Evolutionary conservation across 2,329 filamentous ascomycete species (phyloP), one percentile per base, ranked within the genome.

Genomic region (Lasiodiplodia gonubiensis): DNA sequence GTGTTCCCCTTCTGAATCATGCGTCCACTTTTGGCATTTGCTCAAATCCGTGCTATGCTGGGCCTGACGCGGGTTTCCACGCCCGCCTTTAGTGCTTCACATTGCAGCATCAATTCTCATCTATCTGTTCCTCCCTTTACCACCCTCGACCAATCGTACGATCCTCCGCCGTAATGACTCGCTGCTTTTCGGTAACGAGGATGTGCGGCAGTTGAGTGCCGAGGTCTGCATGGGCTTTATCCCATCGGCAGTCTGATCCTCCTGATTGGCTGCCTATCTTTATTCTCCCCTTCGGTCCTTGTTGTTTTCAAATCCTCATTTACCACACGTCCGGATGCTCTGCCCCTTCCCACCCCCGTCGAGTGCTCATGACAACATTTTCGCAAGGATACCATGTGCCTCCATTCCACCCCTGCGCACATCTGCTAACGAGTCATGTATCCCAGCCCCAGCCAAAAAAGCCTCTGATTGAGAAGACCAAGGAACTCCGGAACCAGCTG

Each of bases 401-500:
- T 42, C 35, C 52, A 39, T 18, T 30, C 53, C n/a, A 46, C 21
- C 64, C 52, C 52, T 66, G 65, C 49, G 65, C 48, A 60, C 48
- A 53, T 67, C 52, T 27, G 23, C 64, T 66, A 51, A 66, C 64
- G 64, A 66, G 52, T 66, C 64, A 51, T 66, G 27, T 21, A 25
- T 27, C 10, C 51, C 53, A 68, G 61, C 61, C 51, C 53, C 67
- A 48, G 18, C 64, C 67, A 30, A 68, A 68, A 54, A 70, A 73
- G 23, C 64, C 73, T 39, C 70, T 76, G 16, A 70, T 74, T 21
- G 67, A 71, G 68, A 75, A 74, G 27, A 68, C 73, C 48, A 67
- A 71, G 69, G 74, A 74, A n/a, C 65, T 78, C 8, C 76, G 75
- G 48, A 71, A 74, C 10, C 75, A 72, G 21, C 70, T 77, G 60